Percentiles rank a stretch among this genome's conserved stretches.
These are phyloP conservation scores for maize (Zea mays) DNA, from an alignment of 176 grass and related monocot species.

Conservation along the genomic window Zm-B73-REFERENCE-NAM-5.0 NC_050099.1:5051501-5052000, in stretches of 20 bases:
- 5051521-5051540: neutral
- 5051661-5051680: constrained; percentile 62
- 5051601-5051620: constrained; percentile 24
- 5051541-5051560: neutral
- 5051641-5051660: constrained; percentile 74
- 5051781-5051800: constrained; percentile 89
- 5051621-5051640: constrained; percentile 10
- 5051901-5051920: constrained; percentile 88
- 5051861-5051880: constrained; percentile 74
- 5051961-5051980: constrained; percentile 76
- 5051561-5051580: neutral
- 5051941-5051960: constrained; percentile 55
- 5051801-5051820: neutral
- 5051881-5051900: constrained; percentile 95
- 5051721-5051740: constrained; percentile 84
- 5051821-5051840: constrained; percentile 13
- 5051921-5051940: constrained; percentile 90
- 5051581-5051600: neutral
- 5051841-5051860: constrained; percentile 4
- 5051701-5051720: constrained; percentile 69
- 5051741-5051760: constrained; percentile 85
- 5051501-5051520: neutral
- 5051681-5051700: constrained; percentile 77
- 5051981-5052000: constrained; percentile 84
- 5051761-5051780: constrained; percentile 79